Evolutionary conservation across 129 eudicot species (phyloP).

Genomic region (Centella asiatica): DNA sequence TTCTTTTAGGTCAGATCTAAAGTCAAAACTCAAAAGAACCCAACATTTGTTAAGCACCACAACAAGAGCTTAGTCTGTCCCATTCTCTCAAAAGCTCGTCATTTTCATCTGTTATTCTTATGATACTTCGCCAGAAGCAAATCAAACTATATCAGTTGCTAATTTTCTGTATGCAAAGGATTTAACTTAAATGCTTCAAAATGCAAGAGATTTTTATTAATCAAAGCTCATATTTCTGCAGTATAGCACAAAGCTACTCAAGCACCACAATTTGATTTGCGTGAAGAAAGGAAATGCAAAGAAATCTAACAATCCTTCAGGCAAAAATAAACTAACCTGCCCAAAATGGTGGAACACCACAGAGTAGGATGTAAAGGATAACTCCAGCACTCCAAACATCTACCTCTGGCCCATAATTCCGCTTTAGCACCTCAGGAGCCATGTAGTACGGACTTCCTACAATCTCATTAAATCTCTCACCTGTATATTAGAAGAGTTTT

Average conservation of each 20-base stretch:
- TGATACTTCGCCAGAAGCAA: too few species aligned
- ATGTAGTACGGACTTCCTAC: conserved; percentile 91
- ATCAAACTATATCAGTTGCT: too few species aligned
- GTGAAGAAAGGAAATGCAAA: background rate
- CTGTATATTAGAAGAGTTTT: conserved; percentile 24
- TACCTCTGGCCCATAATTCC: conserved; percentile 76
- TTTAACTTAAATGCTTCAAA: too few species aligned
- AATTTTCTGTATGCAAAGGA: too few species aligned
- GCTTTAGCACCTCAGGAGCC: conserved; percentile 80
- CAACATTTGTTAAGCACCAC: too few species aligned
- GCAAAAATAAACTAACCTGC: conserved; percentile 42
- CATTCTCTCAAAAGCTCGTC: too few species aligned
- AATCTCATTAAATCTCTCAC: conserved; percentile 70
- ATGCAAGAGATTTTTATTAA: too few species aligned
- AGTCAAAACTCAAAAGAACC: too few species aligned
- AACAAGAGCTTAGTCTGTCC: too few species aligned
- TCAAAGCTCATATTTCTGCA: too few species aligned
- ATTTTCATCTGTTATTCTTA: too few species aligned
- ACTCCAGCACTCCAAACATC: conserved; percentile 97
- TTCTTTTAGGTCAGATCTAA: too few species aligned
- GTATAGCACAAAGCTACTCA: background rate
- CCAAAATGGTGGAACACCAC: conserved; percentile 95
- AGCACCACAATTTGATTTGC: background rate
- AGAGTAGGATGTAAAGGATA: conserved; percentile 71
- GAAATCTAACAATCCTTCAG: background rate